phyloP scores from a whole-genome alignment of 73 alveolate species.

The Paramecium octaurelia region DNA sequence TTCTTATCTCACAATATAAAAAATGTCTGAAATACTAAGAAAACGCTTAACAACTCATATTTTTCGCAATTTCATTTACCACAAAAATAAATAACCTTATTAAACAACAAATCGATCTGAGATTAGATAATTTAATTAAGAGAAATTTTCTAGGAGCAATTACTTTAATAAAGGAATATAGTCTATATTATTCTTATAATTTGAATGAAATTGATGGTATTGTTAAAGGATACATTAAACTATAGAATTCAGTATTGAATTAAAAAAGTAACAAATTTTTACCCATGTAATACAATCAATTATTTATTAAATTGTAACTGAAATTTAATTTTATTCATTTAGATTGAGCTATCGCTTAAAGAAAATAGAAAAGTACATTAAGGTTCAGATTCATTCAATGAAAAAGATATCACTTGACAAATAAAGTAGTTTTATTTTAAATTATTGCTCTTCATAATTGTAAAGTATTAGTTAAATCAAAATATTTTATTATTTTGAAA shows the following conservation, averaged over 20 bases:
- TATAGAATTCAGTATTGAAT: neutral
- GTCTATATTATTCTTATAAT: too few species aligned
- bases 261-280: too few species aligned
- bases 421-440: neutral
- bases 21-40: neutral
- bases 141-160: neutral
- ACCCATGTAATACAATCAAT: neutral
- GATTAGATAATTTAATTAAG: too few species aligned
- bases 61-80: too few species aligned
- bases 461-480: too few species aligned
- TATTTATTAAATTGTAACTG: neutral
- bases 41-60: neutral
- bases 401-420: too few species aligned
- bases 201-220: too few species aligned
- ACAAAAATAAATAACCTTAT: neutral
- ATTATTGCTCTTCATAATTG: too few species aligned
- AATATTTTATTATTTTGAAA: too few species aligned
- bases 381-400: neutral
- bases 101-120: neutral
- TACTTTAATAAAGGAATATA: neutral
- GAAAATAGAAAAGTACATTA: too few species aligned
- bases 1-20: neutral
- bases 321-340: neutral
- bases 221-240: neutral
- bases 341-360: neutral